Evolutionary conservation across 768 basidiomycete genomes (phyloP).

Genomic region (Tricholomella constricta): DNA sequence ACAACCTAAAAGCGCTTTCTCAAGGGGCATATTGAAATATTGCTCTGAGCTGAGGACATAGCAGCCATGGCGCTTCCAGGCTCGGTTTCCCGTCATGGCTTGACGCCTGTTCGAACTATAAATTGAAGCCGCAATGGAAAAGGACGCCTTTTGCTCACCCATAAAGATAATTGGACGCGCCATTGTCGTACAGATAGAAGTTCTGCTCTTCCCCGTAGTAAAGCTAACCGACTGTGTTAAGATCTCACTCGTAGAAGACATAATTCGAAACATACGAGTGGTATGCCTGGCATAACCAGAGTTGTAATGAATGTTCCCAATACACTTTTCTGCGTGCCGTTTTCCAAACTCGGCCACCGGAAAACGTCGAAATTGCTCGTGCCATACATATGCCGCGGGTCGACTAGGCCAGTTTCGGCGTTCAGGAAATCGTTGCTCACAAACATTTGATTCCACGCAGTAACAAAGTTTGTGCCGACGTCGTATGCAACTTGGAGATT

Average conservation of each 20-base stretch:
- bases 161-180: constrained; percentile 91
- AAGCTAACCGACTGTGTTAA: constrained; percentile 38
- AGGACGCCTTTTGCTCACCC: constrained; percentile 48
- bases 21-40: constrained; percentile 92
- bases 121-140: not conserved
- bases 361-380: constrained; percentile 95
- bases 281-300: constrained; percentile 85
- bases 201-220: constrained; percentile 95
- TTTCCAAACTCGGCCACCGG: constrained; percentile 88
- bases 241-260: not conserved
- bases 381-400: constrained; percentile 89
- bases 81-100: constrained; percentile 80
- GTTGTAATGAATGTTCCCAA: constrained; percentile 79
- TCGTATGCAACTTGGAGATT: constrained; percentile 92
- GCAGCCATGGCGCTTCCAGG: constrained; percentile 94
- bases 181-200: constrained; percentile 84
- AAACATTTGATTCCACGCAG: constrained; percentile 92
- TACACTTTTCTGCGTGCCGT: constrained; percentile 76
- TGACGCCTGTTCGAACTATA: constrained; percentile 64
- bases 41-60: constrained; percentile 88
- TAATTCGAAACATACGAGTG: constrained; percentile 52
- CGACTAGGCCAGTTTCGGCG: constrained; percentile 58
- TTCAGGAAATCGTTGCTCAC: constrained; percentile 88
- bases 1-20: constrained; percentile 78
- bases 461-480: constrained; percentile 77